Evolutionary conservation across 345 rosid genomes (phyloP).

Genomic region (Odontarrhena argentea): DNA sequence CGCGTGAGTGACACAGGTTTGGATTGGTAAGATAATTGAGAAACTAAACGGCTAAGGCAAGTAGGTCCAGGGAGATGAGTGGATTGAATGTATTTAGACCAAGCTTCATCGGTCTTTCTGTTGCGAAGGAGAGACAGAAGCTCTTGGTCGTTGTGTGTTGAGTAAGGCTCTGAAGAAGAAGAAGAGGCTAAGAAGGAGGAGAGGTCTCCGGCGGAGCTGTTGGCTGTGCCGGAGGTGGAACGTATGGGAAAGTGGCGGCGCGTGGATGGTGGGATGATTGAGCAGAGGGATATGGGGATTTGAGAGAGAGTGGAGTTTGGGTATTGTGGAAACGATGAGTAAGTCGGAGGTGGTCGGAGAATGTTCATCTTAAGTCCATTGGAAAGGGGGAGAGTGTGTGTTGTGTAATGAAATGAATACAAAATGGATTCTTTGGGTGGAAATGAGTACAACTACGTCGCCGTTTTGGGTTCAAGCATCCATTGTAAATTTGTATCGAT

Average conservation of each 20-base stretch:
- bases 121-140: constrained; percentile 77
- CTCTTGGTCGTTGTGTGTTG: constrained; percentile 51
- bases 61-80: constrained; percentile 71
- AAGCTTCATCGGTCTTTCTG: constrained; percentile 76
- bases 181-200: constrained; percentile 13
- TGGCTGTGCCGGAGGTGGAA: constrained; percentile 42
- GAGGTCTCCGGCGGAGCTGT: constrained; percentile 40
- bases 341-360: constrained; percentile 43
- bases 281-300: constrained; percentile 35
- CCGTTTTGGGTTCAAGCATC: constrained; percentile 20
- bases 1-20: constrained; percentile 61
- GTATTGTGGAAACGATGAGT: constrained; percentile 37
- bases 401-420: not conserved
- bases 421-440: constrained; percentile 51
- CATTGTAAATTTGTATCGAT: not conserved
- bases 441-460: constrained; percentile 50
- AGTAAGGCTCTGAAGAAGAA: constrained; percentile 25
- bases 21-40: constrained; percentile 75
- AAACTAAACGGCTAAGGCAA: constrained; percentile 89
- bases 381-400: not conserved
- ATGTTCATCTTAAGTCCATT: constrained; percentile 75
- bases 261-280: constrained; percentile 40
- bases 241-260: constrained; percentile 36
- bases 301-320: constrained; percentile 20
- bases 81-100: constrained; percentile 64